Evolutionary conservation across 176 grass and related monocot species (phyloP), one percentile per base, ranked within the genome.

Genomic region (Typha latifolia): DNA sequence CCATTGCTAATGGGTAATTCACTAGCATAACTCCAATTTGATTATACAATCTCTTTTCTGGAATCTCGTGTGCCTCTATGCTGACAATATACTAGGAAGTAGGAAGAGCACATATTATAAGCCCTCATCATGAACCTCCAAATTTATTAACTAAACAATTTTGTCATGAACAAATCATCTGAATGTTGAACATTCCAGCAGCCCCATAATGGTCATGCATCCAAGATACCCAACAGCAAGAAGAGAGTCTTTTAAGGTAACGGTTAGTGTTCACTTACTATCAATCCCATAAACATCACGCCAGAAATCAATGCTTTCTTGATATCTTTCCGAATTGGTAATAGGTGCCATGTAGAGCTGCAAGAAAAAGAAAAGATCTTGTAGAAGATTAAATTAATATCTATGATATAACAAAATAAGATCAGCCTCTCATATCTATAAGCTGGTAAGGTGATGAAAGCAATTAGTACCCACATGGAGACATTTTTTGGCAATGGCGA

Each of bases 261-360:
- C 12, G 29, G 22, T 10, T 61, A 62, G 4, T 56, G 21, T 49
- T 13, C 59, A 70, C 91, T 87, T 85, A 96, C 91, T 96, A 73
- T 96, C 70, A 69, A 96, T 90, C 24, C 87, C 91, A 85, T 96
- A 90, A 20, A 96, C 91, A 83, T 96, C 66, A 73, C 63, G 69
- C 91, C 91, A 96, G 77, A 96, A 96, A 71, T 90, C 87, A 61
- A 96, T 76, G 20, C 73, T 83, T 14, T 78, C 76, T 68, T 87
- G 75, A 66, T 96, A 96, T 76, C 87, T 90, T 66, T 87, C 84
- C 52, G 72, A 70, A 85, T 96, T 85, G 83, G 91, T 96, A 67
- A 96, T 61, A n/a, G 91, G 91, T 3, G 91, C 91, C 84, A 96
- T 83, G 79, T 90, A 90, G 65, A 96, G 81, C 91, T 96, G 64